Base-by-base conservation (phyloP, 495 filamentous ascomycete species). In the Podospora pseudopauciseta region DNA sequence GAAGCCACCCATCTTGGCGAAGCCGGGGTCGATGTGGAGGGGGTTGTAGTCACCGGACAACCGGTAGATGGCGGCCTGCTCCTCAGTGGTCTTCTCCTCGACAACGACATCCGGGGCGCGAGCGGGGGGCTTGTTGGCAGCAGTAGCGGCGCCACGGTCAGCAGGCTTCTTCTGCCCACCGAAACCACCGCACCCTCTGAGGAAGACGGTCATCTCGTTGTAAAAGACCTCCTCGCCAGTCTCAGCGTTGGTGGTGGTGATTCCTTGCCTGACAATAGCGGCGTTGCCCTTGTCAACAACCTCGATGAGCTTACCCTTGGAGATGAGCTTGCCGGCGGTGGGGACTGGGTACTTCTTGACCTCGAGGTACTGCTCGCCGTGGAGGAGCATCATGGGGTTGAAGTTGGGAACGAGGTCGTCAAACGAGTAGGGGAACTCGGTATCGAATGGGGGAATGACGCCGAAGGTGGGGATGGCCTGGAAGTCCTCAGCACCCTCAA, bases 301-400 rank as follows among this genome's bases (percentile, higher is more conserved):
- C 75, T 99, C 95, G 68, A 99, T 86, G 68, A 99, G 90, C 78
- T 90, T 90, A 64, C 90, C 91, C 80, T 90, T 91, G 70, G 90
- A 93, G 76, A 93, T 79, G 53, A 96, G 89, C 54, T 87, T 90
- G 60, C 86, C 92, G 60, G 88, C 85, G 63, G 95, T 98, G 34
- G 96, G 95, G 79, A 99, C 93, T 61, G 96, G 95, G 83, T 88
- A 97, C 79, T 94, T 92, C 77, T 89, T 89, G 77, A 99, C 87
- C 79, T 98, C 96, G 71, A 98, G 92, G 85, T 94, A 99, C 82
- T 99, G 95, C 83, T 99, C 95, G 74, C 95, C 95, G 84, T 99
- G 95, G 20, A 99, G 89, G 63, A 99, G 88, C 94, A 98, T 97
- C 96, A 97, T 99, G 70, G 94, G 94, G 5, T 86, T 91, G 86